Base-by-base conservation (phyloP, 495 filamentous ascomycete genomes). In the Platismatia glauca region DNA sequence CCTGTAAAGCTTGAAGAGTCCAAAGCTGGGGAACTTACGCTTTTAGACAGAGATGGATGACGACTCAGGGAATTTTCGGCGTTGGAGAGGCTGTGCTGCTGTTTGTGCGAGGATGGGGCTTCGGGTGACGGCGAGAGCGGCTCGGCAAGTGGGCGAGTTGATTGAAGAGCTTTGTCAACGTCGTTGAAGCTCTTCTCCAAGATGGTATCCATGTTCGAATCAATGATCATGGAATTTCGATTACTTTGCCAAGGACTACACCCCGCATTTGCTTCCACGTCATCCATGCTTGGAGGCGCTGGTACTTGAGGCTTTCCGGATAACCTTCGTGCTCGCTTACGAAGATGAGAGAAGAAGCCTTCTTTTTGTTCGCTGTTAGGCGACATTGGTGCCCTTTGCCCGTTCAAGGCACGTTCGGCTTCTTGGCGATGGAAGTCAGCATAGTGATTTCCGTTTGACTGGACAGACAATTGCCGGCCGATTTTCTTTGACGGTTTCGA, bases 291-390 rank as follows among this genome's bases (percentile, higher is more conserved):
- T 13, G 90, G 83, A 35, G 89, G 88, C 59, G 85, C 80, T 24
- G 87, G 85, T 33, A 83, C 81, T 72, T 93, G 89, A 69, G 93
- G 89, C 31, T 90, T 86, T 39, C 94, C 95, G 38, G 95, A 99
- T 33, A 99, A 84, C 67, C 95, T 82, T 65, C 95, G 84, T 11
- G 95, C 95, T 31, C 91, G 86, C 74, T 99, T 99, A 46, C 95
- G 84, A 8, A 99, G 81, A 68, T 99, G 95, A 11, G 95, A 97
- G 74, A 98, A 97, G 77, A 97, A 97, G 72, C 93, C 88, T 71
- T 97, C 94, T 68, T 93, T 92, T 39, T 89, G 88, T 20, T 78
- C 88, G 62, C 81, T 82, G 11, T 75, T 83, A 33, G 84, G 88
- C 63, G 84, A 88, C 55, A 77, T 80, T 60, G 84, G 74, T 12